Percentiles rank a stretch among this genome's conserved stretches.
These are phyloP conservation scores for Stemphylium vesicarium DNA, from an alignment of 2,329 filamentous ascomycete genomes.

Conservation along the genomic window DNA sequence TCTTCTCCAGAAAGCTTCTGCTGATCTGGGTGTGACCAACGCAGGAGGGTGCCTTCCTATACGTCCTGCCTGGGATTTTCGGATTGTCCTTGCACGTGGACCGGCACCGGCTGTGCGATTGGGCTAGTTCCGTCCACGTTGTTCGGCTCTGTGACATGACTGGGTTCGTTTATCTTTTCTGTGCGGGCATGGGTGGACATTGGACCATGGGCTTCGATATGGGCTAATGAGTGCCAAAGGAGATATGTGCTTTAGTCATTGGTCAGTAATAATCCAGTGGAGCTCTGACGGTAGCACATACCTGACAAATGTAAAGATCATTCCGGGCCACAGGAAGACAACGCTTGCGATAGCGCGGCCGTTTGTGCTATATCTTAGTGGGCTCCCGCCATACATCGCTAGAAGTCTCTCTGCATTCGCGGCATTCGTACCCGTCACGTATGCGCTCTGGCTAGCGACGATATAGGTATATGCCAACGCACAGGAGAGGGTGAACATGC, in stretches of 20 bases:
- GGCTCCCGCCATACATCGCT: slow-evolving; percentile 46
- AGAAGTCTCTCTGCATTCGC: slow-evolving; percentile 42
- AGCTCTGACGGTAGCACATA: slow-evolving; percentile 19
- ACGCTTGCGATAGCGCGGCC: slow-evolving; percentile 58
- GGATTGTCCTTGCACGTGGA: not conserved
- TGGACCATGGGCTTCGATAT: slow-evolving; percentile 49
- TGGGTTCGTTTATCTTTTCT: not conserved
- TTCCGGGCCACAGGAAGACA: slow-evolving; percentile 62
- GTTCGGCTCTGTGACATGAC: not conserved
- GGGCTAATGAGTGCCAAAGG: slow-evolving; percentile 47
- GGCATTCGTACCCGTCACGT: slow-evolving; percentile 52
- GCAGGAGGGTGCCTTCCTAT: not conserved
- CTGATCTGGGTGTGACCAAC: not conserved
- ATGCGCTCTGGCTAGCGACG: slow-evolving; percentile 55
- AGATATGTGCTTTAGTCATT: slow-evolving; percentile 42
- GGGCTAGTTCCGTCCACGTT: not conserved
- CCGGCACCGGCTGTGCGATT: not conserved
- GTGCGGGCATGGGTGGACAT: slow-evolving; percentile 47
- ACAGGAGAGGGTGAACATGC: slow-evolving; percentile 55
- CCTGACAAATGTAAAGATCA: slow-evolving; percentile 57
- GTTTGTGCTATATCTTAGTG: slow-evolving; percentile 57
- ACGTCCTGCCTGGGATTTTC: not conserved
- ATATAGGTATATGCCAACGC: slow-evolving; percentile 61
- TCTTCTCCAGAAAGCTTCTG: not conserved
- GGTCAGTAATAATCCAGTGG: not conserved